A percentile compares a stretch with the other conserved stretches of the same genome.
These are phyloP conservation scores for Teunomyces aglyptinius DNA, from an alignment of 805 yeast species.

Conservation along the genomic window DNA sequence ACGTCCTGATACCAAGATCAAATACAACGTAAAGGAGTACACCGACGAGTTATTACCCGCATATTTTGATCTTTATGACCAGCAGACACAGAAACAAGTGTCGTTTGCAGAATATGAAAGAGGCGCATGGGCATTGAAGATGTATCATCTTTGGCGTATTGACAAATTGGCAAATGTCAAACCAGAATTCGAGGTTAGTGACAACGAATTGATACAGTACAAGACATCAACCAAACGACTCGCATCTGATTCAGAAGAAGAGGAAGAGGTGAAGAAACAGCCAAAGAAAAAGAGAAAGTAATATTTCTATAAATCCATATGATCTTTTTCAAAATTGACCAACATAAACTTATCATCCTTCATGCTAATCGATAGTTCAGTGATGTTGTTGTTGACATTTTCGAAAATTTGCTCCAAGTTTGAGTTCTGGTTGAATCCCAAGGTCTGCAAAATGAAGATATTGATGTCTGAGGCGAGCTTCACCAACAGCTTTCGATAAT, in stretches of 20 bases:
- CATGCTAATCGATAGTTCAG: conserved; percentile 23
- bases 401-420: conserved; percentile 32
- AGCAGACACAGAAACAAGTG: neutral
- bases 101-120: conserved; percentile 22
- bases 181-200: conserved; percentile 17
- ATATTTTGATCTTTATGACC: conserved; percentile 11
- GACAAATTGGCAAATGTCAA: conserved; percentile 25
- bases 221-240: neutral
- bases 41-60: conserved; percentile 30
- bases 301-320: conserved; percentile 21
- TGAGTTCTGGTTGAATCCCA: conserved; percentile 25
- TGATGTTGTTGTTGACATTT: conserved; percentile 30
- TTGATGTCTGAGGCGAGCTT: conserved; percentile 24
- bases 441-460: conserved; percentile 18
- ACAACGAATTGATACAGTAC: conserved; percentile 8
- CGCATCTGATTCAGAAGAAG: conserved; percentile 2
- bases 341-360: conserved; percentile 35
- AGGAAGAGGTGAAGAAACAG: conserved; percentile 1
- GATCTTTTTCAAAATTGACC: conserved; percentile 38
- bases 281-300: neutral
- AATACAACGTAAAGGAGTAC: conserved; percentile 44
- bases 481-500: conserved; percentile 18
- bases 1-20: conserved; percentile 29
- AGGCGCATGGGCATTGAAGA: conserved; percentile 40
- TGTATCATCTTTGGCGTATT: conserved; percentile 22